Evolutionary conservation across 2,329 filamentous ascomycete genomes (phyloP).

Genomic region (Aspergillus sojae): DNA sequence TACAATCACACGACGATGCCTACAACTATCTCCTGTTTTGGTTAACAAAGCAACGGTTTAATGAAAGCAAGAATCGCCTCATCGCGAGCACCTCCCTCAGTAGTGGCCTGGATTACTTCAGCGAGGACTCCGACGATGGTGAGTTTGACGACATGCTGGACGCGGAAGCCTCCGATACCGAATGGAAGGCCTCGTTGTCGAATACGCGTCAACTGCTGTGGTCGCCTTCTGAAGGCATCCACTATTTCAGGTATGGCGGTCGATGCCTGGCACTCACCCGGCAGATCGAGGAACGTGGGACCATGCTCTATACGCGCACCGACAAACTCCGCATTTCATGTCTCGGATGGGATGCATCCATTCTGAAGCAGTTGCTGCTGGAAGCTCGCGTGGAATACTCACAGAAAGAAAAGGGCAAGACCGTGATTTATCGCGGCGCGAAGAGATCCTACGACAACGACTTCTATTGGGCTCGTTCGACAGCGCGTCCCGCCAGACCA

Average conservation of each 20-base stretch:
- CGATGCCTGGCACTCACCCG: conserved; percentile 6
- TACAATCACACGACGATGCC: conserved; percentile 10
- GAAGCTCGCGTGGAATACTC: conserved; percentile 10
- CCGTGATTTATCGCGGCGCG: conserved; percentile 8
- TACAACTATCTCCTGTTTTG: conserved; percentile 12
- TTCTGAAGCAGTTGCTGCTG: conserved; percentile 8
- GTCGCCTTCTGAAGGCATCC: conserved; percentile 7
- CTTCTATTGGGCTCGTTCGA: conserved; percentile 7
- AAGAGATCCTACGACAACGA: conserved; percentile 4
- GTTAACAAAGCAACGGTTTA: conserved; percentile 7
- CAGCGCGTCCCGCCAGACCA: conserved; percentile 1
- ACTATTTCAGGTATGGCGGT: conserved; percentile 7
- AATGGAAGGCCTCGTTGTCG: conserved; percentile 9
- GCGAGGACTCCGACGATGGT: neutral
- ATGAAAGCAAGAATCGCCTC: conserved; percentile 3
- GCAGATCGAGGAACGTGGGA: conserved; percentile 2
- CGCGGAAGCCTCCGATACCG: neutral
- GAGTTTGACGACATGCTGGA: conserved; percentile 1
- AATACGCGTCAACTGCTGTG: conserved; percentile 11
- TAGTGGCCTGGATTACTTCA: neutral
- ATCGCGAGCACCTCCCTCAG: conserved; percentile 2
- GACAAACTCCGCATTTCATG: conserved; percentile 12
- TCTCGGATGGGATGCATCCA: conserved; percentile 4
- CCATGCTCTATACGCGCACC: conserved; percentile 2
- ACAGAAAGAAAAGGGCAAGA: conserved; percentile 11